Conservation (phyloP, 805 yeast genomes). For the Saturnispora serradocipensis region DNA sequence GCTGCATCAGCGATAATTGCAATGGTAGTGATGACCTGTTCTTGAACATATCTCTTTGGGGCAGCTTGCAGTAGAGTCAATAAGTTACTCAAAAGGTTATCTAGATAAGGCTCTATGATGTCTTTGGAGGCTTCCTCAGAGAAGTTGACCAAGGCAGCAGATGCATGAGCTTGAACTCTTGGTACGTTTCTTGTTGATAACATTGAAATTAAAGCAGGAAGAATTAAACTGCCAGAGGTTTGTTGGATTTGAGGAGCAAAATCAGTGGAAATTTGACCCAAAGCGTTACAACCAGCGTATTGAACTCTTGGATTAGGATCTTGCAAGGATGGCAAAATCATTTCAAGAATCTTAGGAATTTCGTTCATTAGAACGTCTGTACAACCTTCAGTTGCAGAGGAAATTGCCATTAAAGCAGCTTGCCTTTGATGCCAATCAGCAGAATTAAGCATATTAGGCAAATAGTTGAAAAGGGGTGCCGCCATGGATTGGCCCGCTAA, state of each 20-base stretch:
- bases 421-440: conserved; percentile 88
- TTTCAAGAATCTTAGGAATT: conserved; percentile 70
- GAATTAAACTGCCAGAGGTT: conserved; percentile 64
- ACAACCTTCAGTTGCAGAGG: conserved; percentile 97
- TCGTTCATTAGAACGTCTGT: conserved; percentile 77
- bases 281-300: conserved; percentile 92
- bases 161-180: conserved; percentile 96
- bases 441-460: conserved; percentile 76
- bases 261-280: conserved; percentile 96
- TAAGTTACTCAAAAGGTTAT: conserved; percentile 63
- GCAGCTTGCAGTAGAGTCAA: conserved; percentile 64
- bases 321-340: conserved; percentile 75
- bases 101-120: conserved; percentile 86
- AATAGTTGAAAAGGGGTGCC: conserved; percentile 73
- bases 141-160: conserved; percentile 95
- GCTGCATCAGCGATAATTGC: conserved; percentile 98
- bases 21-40: conserved; percentile 92
- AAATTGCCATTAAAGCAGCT: conserved; percentile 93
- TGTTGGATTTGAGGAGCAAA: conserved; percentile 85
- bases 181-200: conserved; percentile 67
- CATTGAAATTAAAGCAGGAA: conserved; percentile 83
- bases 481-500: conserved; percentile 80
- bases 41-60: conserved; percentile 90
- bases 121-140: conserved; percentile 87
- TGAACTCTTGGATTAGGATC: conserved; percentile 93